These are phyloP conservation scores for Colletotrichum gigasporum DNA, from an alignment of 2,329 filamentous ascomycete genomes.

Conservation along the genomic window DNA sequence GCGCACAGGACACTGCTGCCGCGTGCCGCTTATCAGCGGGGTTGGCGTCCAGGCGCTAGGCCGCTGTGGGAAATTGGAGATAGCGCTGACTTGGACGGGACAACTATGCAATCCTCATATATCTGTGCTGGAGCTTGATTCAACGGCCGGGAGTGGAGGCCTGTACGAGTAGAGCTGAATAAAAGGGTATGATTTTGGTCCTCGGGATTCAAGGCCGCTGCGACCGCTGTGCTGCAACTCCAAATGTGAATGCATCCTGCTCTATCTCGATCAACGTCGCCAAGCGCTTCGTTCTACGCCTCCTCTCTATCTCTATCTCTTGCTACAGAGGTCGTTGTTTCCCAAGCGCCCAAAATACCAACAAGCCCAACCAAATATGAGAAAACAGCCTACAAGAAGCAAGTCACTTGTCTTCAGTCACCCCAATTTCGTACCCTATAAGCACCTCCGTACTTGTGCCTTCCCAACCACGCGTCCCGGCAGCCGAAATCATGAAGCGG, in stretches of 20 bases:
- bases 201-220: not conserved
- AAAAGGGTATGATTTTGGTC: not conserved
- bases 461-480: constrained; percentile 95
- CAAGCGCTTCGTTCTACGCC: not conserved
- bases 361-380: no score
- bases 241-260: not conserved
- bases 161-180: not conserved
- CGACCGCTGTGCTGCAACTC: not conserved
- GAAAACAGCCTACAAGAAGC: no score
- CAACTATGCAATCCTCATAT: not conserved
- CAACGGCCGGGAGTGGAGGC: not conserved
- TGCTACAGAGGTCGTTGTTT: not conserved
- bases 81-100: not conserved
- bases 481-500: constrained; percentile 89
- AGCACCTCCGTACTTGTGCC: constrained; percentile 89
- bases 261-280: not conserved
- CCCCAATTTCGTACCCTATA: constrained; percentile 88
- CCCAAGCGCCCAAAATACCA: no score
- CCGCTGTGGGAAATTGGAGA: constrained; percentile 2
- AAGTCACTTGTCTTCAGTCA: constrained; percentile 34
- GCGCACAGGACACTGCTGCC: constrained; percentile 9
- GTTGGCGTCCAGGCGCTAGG: not conserved
- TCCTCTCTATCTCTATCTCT: not conserved
- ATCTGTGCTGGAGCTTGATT: not conserved
- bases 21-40: constrained; percentile 3